Evolutionary conservation across 331 rosid genomes (phyloP).

Genomic region (Malus hybrid): DNA sequence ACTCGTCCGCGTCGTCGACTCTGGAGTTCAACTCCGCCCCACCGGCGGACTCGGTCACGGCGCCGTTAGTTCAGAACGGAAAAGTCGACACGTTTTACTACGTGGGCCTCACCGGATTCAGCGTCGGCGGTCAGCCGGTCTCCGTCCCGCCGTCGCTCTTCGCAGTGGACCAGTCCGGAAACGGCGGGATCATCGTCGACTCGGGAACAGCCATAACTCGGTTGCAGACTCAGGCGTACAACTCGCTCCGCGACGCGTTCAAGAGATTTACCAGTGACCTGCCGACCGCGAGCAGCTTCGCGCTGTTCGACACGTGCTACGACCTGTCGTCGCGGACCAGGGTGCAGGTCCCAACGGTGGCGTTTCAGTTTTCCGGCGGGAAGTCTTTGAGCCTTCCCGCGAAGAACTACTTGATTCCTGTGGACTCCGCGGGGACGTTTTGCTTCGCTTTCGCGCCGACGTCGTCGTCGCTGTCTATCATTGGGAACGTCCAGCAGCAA

Average conservation of each 20-base stretch:
- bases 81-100: slow-evolving; percentile 50
- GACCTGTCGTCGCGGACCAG: slow-evolving; percentile 38
- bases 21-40: slow-evolving; percentile 76
- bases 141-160: slow-evolving; percentile 41
- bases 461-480: slow-evolving; percentile 51
- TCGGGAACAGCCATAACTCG: slow-evolving; percentile 86
- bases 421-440: slow-evolving; percentile 51
- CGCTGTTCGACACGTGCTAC: slow-evolving; percentile 86
- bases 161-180: slow-evolving; percentile 29
- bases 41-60: slow-evolving; percentile 53
- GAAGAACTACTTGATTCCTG: slow-evolving; percentile 74
- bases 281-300: slow-evolving; percentile 23
- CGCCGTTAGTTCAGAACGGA: slow-evolving; percentile 30
- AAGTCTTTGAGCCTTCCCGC: slow-evolving; percentile 51
- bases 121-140: slow-evolving; percentile 54
- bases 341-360: slow-evolving; percentile 70
- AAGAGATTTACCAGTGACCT: slow-evolving; percentile 33
- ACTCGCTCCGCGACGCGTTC: slow-evolving; percentile 70
- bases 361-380: slow-evolving; percentile 50
- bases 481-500: slow-evolving; percentile 96
- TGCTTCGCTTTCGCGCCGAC: slow-evolving; percentile 95
- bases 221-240: slow-evolving; percentile 45
- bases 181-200: slow-evolving; percentile 77
- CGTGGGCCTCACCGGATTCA: slow-evolving; percentile 51
- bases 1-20: slow-evolving; percentile 53